Conservation (phyloP, 768 basidiomycete species). For the Rhodosporidiobolus odoratus region DNA sequence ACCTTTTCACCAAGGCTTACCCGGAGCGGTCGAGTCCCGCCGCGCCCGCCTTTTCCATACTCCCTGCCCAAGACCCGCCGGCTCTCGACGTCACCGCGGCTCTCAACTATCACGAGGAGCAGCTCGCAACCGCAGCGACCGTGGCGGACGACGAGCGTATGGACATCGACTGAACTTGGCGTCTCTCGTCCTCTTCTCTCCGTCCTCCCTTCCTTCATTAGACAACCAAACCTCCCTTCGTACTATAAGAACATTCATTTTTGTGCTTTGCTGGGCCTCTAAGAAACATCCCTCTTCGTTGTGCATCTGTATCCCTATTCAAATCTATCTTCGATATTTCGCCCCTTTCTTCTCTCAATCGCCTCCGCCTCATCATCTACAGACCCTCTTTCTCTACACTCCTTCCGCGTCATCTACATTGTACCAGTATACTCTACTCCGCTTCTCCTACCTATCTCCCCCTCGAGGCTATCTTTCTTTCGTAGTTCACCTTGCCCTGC, state of each 20-base stretch:
- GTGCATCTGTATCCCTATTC: not conserved
- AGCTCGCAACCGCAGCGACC: no score
- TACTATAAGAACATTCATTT: no score
- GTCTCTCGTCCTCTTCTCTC: not conserved
- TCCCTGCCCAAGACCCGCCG: not conserved
- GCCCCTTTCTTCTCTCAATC: not conserved
- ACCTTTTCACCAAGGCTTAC: conserved; percentile 52
- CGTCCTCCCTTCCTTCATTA: no score
- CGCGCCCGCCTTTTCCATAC: conserved; percentile 16
- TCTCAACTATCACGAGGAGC: not conserved
- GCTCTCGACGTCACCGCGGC: not conserved
- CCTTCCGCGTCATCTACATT: no score
- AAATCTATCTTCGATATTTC: not conserved
- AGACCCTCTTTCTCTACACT: no score
- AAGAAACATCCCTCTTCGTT: not conserved
- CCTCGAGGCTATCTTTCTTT: no score
- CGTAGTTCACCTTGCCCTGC: no score
- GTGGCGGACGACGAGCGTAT: conserved; percentile 3
- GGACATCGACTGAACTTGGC: conserved; percentile 9
- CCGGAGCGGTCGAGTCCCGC: conserved; percentile 21
- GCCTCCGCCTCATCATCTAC: no score
- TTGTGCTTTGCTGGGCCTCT: not conserved
- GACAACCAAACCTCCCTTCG: no score
- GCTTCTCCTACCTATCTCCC: not conserved
- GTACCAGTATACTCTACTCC: no score